Base-by-base conservation (phyloP, 306 rosid species). In the Abrus precatorius region DNA sequence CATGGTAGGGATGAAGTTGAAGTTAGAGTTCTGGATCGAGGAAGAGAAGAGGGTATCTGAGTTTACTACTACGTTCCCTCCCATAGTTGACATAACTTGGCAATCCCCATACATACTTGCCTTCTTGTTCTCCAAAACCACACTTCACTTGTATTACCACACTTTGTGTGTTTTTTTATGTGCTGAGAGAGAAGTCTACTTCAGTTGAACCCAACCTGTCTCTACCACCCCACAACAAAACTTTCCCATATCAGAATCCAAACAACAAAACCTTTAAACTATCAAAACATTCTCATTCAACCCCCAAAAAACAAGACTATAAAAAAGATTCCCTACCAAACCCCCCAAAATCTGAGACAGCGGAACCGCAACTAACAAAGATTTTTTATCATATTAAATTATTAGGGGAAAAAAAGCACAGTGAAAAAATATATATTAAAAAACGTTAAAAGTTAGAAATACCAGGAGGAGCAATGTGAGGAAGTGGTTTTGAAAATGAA, bases 41-140 rank as follows among this genome's bases (percentile, higher is more conserved):
- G 99, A 92, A 3, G 99, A 85, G 63, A 91, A 93, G 43, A 90
- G 85, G 11, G 85, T 78, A 36, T 95, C 99, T 5, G 97, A 61
- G 83, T 90, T 84, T 38, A 88, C 94, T 48, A 92, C 96, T 45
- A 91, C 92, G 82, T 87, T 90, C 64, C 90, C 91, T 87, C 94
- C 95, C 87, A 95, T 91, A 50, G 81, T 88, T 82, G 97, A 83
- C 90, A 95, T 89, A 59, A 95, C 98, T 90, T 95, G 98, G 80
- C 99, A 95, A 88, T 95, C 94, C 78, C 98, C 98, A 90, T 88
- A 95, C 99, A 93, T 89, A 78, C 45, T 84, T 44, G 5, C 65
- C 70, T 83, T 69, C n/a, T 82, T 30, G 9, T 56, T 83, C 50
- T 69, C 47, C 36, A 66, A 72, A 61, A 69, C 45, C 64, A 77